These are phyloP conservation scores for Multifurca ochricompacta DNA, from an alignment of 768 basidiomycete genomes.

Conservation along the genomic window DNA sequence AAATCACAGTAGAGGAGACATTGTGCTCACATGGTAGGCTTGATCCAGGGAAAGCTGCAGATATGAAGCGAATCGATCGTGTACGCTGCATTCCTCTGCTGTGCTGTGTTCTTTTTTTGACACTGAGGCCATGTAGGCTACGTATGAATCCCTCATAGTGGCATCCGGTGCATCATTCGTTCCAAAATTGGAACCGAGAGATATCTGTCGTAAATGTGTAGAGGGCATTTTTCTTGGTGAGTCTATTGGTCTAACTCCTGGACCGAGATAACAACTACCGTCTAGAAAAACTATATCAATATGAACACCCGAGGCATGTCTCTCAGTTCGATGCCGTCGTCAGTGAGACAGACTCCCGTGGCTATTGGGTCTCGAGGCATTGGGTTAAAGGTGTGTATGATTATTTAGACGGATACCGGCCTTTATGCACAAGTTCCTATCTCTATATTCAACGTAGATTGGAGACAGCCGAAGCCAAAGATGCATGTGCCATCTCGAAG, in stretches of 20 bases:
- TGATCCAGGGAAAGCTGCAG: slow-evolving; percentile 47
- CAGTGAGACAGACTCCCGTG: slow-evolving; percentile 34
- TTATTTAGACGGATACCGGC: not conserved
- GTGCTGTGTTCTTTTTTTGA: not conserved
- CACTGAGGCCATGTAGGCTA: slow-evolving; percentile 29
- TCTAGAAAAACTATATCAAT: slow-evolving; percentile 60
- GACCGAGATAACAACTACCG: not conserved
- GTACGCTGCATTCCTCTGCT: slow-evolving; percentile 33
- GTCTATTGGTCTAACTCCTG: slow-evolving; percentile 2
- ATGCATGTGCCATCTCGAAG: slow-evolving; percentile 55
- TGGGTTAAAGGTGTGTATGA: slow-evolving; percentile 62
- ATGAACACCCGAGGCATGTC: slow-evolving; percentile 58
- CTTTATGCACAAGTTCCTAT: not conserved
- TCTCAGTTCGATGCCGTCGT: slow-evolving; percentile 48
- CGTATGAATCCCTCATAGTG: slow-evolving; percentile 35
- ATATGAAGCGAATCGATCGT: slow-evolving; percentile 62
- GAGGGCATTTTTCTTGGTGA: slow-evolving; percentile 49
- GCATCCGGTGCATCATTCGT: slow-evolving; percentile 35
- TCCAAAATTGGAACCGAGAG: slow-evolving; percentile 39
- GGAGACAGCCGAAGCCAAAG: slow-evolving; percentile 62
- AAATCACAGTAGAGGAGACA: slow-evolving; percentile 37
- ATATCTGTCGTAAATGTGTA: slow-evolving; percentile 60
- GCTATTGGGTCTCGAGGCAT: slow-evolving; percentile 68
- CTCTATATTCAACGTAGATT: slow-evolving; percentile 52
- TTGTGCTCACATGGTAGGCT: slow-evolving; percentile 55